These are phyloP conservation scores for Claviceps maximensis DNA, from an alignment of 2,329 filamentous ascomycete genomes.

Conservation along the genomic window DNA sequence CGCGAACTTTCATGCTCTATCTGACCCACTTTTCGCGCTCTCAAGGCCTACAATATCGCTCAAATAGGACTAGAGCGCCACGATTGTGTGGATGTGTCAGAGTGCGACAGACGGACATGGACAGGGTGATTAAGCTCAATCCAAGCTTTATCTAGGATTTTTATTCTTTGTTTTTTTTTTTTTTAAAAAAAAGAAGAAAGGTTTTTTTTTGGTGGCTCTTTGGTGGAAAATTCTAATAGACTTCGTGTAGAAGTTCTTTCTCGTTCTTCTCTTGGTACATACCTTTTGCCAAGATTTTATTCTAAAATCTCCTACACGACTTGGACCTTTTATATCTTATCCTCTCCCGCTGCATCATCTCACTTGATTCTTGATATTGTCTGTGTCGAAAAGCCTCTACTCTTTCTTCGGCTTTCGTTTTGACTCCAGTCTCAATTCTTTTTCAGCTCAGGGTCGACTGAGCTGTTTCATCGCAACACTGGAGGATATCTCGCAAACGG, in stretches of 20 bases:
- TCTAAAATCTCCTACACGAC: neutral
- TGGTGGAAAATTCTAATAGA: neutral
- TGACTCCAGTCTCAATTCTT: neutral
- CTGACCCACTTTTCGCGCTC: neutral
- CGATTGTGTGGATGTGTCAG: neutral
- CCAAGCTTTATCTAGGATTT: no score
- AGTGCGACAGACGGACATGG: neutral
- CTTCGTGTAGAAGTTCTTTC: neutral
- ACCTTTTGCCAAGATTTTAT: neutral
- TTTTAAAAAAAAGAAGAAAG: neutral
- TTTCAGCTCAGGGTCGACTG: constrained; percentile 5
- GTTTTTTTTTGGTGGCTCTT: no score
- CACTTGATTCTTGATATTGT: neutral
- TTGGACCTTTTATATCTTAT: neutral
- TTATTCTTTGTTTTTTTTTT: no score
- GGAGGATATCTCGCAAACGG: constrained; percentile 5
- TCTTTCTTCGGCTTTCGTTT: neutral
- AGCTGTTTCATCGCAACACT: constrained; percentile 9
- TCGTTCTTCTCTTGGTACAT: neutral
- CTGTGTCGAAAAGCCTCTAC: neutral
- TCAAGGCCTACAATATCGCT: neutral
- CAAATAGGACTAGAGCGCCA: neutral
- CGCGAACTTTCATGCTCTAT: neutral
- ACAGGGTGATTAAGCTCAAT: neutral
- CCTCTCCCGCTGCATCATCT: neutral